phyloP scores from a whole-genome alignment of 208 protist genomes.

The Acanthamoeba culbertsoni region DNA sequence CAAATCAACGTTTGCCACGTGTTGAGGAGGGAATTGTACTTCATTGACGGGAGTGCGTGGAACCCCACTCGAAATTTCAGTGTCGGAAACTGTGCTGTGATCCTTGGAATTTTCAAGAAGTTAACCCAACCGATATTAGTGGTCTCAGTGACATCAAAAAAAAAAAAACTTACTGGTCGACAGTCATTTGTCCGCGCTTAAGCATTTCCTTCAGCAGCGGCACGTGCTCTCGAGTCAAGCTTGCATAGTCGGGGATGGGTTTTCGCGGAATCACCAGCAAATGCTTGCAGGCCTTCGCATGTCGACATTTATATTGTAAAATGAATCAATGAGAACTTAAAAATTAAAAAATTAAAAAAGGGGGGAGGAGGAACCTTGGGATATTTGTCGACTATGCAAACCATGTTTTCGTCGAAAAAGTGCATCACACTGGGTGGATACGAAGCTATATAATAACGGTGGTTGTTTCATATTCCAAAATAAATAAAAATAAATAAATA shows the following conservation, averaged over 20 bases:
- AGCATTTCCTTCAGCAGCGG: slow-evolving; percentile 1
- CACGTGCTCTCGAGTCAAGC: background rate
- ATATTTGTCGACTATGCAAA: slow-evolving; percentile 39
- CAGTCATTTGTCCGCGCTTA: background rate
- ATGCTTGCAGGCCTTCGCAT: slow-evolving; percentile 1
- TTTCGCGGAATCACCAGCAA: background rate
- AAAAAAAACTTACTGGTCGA: background rate
- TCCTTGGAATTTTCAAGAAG: no score
- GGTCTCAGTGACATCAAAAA: background rate
- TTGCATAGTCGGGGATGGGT: background rate
- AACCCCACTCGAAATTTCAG: slow-evolving; percentile 29
- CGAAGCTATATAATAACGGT: no score
- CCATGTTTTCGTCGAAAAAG: slow-evolving; percentile 10
- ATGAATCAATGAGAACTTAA: no score
- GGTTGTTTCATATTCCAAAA: no score
- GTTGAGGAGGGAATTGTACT: no score
- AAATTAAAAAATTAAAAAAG: background rate
- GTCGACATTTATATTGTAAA: background rate
- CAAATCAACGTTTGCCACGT: no score
- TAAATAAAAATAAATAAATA: no score
- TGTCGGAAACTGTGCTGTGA: background rate
- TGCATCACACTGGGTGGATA: background rate
- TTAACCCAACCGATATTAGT: no score
- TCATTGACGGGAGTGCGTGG: slow-evolving; percentile 7
- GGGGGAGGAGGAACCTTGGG: background rate